A percentile compares a stretch with the other conserved stretches of the same genome.
phyloP scores from a whole-genome alignment of 1,139 yeast species.

The Arxiozyma slooffiae region DNA sequence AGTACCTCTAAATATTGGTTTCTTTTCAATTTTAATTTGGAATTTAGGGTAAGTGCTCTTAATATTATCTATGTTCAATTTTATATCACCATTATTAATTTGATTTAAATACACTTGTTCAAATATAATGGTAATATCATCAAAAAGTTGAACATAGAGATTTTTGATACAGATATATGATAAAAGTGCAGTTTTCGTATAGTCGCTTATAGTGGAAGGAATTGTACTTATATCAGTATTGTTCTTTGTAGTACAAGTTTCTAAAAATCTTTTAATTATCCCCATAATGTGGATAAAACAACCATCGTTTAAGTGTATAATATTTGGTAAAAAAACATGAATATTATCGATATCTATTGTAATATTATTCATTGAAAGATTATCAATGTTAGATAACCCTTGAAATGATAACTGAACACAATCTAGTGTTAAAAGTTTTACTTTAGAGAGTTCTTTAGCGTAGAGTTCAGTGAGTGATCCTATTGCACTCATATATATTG shows the following conservation, averaged over 20 bases:
- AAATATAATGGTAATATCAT: conserved; percentile 7
- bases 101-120: conserved; percentile 10
- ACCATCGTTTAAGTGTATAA: conserved; percentile 6
- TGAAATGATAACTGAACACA: conserved; percentile 32
- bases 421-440: conserved; percentile 29
- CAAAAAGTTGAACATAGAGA: conserved; percentile 5
- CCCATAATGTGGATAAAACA: not conserved
- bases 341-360: conserved; percentile 10
- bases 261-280: not conserved
- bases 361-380: conserved; percentile 29
- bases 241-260: too few species aligned
- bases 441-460: conserved; percentile 12
- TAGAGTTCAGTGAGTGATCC: conserved; percentile 28
- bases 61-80: conserved; percentile 7
- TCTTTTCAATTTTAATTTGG: conserved; percentile 2
- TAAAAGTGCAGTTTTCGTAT: conserved; percentile 2
- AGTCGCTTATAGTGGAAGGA: not conserved
- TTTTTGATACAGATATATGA: conserved; percentile 7
- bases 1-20: conserved; percentile 10
- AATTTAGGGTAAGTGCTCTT: conserved; percentile 7
- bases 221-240: not conserved
- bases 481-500: conserved; percentile 78
- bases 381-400: conserved; percentile 42
- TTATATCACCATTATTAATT: conserved; percentile 9
- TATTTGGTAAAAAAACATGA: conserved; percentile 5